Conservation (phyloP, 495 filamentous ascomycete genomes). For the Ascodesmis nigricans region DNA sequence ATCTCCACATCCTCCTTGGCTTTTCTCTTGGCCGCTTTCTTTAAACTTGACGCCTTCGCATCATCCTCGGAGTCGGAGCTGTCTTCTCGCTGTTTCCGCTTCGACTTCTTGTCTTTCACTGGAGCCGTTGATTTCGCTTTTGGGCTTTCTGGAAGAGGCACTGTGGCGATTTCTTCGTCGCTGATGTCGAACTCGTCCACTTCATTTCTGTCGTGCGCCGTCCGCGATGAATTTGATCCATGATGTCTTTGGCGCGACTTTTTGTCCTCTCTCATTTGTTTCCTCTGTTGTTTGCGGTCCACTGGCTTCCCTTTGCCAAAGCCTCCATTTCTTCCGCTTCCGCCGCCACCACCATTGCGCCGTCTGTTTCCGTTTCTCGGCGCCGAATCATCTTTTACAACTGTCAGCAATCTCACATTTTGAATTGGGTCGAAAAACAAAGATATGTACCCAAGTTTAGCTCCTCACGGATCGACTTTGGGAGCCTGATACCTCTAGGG, state of each 20-base stretch:
- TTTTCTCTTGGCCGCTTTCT: conserved; percentile 15
- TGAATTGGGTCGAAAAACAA: no score
- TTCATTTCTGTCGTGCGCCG: conserved; percentile 6
- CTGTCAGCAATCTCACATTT: no score
- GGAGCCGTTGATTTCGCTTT: no score
- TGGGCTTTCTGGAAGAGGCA: no score
- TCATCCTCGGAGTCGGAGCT: conserved; percentile 11
- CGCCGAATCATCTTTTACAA: conserved; percentile 1
- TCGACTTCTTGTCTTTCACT: no score
- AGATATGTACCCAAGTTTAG: conserved; percentile 27
- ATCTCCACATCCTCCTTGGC: conserved; percentile 15
- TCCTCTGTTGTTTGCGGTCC: conserved; percentile 30
- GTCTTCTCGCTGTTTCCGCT: conserved; percentile 1
- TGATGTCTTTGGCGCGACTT: conserved; percentile 19
- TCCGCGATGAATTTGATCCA: conserved; percentile 8
- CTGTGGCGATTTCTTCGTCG: conserved; percentile 4
- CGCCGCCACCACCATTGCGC: background rate
- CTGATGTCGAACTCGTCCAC: conserved; percentile 1
- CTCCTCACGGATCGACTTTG: conserved; percentile 36
- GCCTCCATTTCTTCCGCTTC: conserved; percentile 5
- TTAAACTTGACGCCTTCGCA: conserved; percentile 14
- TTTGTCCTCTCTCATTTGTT: conserved; percentile 27
- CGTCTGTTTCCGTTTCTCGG: background rate
- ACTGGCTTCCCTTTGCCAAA: conserved; percentile 8
- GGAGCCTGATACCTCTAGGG: conserved; percentile 29